Conservation (phyloP, 495 filamentous ascomycete species). For the Aspergillus conjunctus region DNA sequence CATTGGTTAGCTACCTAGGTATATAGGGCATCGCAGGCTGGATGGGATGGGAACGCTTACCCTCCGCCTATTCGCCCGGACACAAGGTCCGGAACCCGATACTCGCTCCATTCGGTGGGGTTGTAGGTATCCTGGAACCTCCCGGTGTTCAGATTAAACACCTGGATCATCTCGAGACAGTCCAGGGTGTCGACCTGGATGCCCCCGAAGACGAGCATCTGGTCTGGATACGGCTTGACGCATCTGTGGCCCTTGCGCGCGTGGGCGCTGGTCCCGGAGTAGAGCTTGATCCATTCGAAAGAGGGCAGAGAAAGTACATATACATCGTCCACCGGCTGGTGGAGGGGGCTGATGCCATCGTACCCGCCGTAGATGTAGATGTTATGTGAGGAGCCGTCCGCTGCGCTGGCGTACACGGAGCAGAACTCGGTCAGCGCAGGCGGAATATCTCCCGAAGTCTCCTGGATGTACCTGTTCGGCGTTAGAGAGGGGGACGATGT, state of each 20-base stretch:
- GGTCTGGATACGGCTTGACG: slow-evolving; percentile 67
- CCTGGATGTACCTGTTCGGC: slow-evolving; percentile 56
- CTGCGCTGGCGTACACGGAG: slow-evolving; percentile 62
- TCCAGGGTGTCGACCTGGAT: slow-evolving; percentile 21
- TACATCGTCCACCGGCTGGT: slow-evolving; percentile 61
- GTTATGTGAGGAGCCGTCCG: slow-evolving; percentile 64
- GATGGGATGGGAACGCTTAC: slow-evolving; percentile 32
- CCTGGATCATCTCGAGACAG: slow-evolving; percentile 59
- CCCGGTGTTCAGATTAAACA: slow-evolving; percentile 65
- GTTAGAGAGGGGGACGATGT: background rate
- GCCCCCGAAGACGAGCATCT: slow-evolving; percentile 74
- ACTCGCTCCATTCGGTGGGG: slow-evolving; percentile 57
- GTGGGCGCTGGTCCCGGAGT: slow-evolving; percentile 45
- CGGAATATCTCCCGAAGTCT: slow-evolving; percentile 57
- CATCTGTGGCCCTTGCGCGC: slow-evolving; percentile 66
- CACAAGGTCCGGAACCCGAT: slow-evolving; percentile 63
- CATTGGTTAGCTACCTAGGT: background rate
- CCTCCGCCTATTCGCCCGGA: slow-evolving; percentile 62
- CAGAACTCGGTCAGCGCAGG: slow-evolving; percentile 61
- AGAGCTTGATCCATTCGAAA: slow-evolving; percentile 72
- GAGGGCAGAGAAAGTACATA: slow-evolving; percentile 75
- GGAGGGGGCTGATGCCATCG: slow-evolving; percentile 44
- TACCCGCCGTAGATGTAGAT: slow-evolving; percentile 80
- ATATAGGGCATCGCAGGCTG: slow-evolving; percentile 29
- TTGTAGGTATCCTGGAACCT: slow-evolving; percentile 63